Evolutionary conservation across 768 basidiomycete genomes (phyloP).

Genomic region (Pholiota conissans): DNA sequence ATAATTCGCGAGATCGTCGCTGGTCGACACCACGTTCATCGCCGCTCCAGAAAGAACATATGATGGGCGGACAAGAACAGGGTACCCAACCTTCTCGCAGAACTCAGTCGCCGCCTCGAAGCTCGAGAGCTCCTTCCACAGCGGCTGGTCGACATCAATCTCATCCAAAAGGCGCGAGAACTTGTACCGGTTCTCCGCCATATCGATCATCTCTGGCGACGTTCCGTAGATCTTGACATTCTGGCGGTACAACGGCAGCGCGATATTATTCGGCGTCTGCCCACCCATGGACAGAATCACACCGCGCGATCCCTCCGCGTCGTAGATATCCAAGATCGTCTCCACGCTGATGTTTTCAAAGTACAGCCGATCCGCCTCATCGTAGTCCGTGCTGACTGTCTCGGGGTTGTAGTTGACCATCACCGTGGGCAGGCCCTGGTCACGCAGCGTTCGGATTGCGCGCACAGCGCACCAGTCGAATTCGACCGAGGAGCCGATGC

Average conservation of each 20-base stretch:
- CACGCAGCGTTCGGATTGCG: constrained; percentile 92
- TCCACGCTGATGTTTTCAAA: constrained; percentile 99
- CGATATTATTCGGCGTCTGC: constrained; percentile 98
- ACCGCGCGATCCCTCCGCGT: constrained; percentile 83
- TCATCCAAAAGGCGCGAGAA: constrained; percentile 97
- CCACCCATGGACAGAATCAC: constrained; percentile 98
- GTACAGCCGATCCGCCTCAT: constrained; percentile 97
- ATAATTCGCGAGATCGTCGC: constrained; percentile 88
- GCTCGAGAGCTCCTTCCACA: constrained; percentile 95
- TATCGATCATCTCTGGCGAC: constrained; percentile 99
- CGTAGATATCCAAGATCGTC: constrained; percentile 96
- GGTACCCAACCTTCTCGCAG: constrained; percentile 92
- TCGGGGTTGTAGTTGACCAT: constrained; percentile 99
- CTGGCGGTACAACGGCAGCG: constrained; percentile 91
- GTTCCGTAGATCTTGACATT: constrained; percentile 99
- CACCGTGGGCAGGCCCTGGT: constrained; percentile 91
- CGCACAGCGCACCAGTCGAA: constrained; percentile 99
- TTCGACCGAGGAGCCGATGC: constrained; percentile 98
- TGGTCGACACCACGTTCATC: constrained; percentile 98
- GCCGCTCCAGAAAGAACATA: constrained; percentile 99
- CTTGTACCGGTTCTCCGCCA: constrained; percentile 98
- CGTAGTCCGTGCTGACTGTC: constrained; percentile 98
- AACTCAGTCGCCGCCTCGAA: constrained; percentile 86
- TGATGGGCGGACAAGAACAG: constrained; percentile 94
- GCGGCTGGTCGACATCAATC: constrained; percentile 97